These are phyloP conservation scores for Betula pendula DNA, from an alignment of 306 rosid species.

Conservation along the genomic window DNA sequence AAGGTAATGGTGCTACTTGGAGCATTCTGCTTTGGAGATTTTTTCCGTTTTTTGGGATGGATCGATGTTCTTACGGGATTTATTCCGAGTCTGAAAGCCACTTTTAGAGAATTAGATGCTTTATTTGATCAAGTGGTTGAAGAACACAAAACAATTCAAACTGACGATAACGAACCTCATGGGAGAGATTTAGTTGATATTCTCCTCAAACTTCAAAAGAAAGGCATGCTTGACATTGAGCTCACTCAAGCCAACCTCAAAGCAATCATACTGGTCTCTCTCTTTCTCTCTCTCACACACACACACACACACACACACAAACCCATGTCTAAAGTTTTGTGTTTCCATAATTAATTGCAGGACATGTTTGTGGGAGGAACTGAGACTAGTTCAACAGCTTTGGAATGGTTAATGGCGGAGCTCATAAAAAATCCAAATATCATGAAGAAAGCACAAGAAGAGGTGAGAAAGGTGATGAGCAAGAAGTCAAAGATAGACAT, in stretches of 20 bases:
- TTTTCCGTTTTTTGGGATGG: constrained; percentile 26
- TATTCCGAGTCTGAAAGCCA: neutral
- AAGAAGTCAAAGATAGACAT: constrained; percentile 6
- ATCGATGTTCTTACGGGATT: constrained; percentile 30
- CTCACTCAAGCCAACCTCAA: constrained; percentile 17
- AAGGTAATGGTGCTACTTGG: neutral
- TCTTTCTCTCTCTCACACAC: neutral
- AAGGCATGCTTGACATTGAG: neutral
- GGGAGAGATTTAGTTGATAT: constrained; percentile 19
- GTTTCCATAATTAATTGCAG: constrained; percentile 6
- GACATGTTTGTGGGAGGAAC: constrained; percentile 29
- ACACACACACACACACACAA: neutral
- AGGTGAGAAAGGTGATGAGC: constrained; percentile 33
- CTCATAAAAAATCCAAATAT: constrained; percentile 18
- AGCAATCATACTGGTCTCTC: constrained; percentile 30
- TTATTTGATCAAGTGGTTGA: constrained; percentile 21
- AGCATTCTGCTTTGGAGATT: constrained; percentile 3
- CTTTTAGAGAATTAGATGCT: neutral
- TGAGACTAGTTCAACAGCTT: constrained; percentile 18
- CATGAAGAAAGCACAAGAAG: constrained; percentile 42
- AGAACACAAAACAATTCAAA: constrained; percentile 16
- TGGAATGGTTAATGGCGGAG: constrained; percentile 42
- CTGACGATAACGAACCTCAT: neutral
- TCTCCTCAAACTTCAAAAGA: constrained; percentile 25
- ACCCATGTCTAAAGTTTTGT: neutral